Evolutionary conservation across 2,329 filamentous ascomycete species (phyloP), one percentile per base, ranked within the genome.

Genomic region (Penicillium sclerotiorum): DNA sequence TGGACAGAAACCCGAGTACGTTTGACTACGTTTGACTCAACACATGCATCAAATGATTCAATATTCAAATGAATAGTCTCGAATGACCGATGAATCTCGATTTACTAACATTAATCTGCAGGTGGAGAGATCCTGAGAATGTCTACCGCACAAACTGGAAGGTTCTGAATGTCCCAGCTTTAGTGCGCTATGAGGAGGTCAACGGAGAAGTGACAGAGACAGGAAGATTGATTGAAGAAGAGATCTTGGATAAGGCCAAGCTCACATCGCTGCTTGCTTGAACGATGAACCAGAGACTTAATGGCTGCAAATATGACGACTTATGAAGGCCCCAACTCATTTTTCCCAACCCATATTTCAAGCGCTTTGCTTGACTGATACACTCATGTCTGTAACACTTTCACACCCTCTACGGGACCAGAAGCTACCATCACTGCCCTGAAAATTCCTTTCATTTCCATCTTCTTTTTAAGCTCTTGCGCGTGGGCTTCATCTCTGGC

Each of bases 91-190:
- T n/a, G n/a, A n/a, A n/a, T n/a, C n/a, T n/a, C n/a, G n/a, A n/a
- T n/a, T n/a, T n/a, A 23, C 38, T 40, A 15, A 40, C 6, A 7
- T 28, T 23, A 4, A 4, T n/a, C 22, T 41, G 5, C 46, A 74
- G 72, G 39, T 74, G 72, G 72, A 70, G 46, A 21, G 53, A 67
- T 17, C 58, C 53, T 2, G 52, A 56, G 5, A 74, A 74, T 45
- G 47, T 63, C 12, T 72, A 62, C 46, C 64, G 70, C 5, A 68
- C 62, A 7, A 60, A 61, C 15, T 74, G 72, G 71, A 61, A 60
- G 21, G 52, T 73, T 2, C 50, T 58, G 22, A 63, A 63, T 39
- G 60, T 72, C 15, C 72, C 72, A 3, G 66, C 71, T 2, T 36
- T 74, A 20, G 65, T 66, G 3, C 68, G 65, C 18, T 74, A 63